Evolutionary conservation across 768 basidiomycete species (phyloP).

Genomic region (Rossbeevera mucosa): DNA sequence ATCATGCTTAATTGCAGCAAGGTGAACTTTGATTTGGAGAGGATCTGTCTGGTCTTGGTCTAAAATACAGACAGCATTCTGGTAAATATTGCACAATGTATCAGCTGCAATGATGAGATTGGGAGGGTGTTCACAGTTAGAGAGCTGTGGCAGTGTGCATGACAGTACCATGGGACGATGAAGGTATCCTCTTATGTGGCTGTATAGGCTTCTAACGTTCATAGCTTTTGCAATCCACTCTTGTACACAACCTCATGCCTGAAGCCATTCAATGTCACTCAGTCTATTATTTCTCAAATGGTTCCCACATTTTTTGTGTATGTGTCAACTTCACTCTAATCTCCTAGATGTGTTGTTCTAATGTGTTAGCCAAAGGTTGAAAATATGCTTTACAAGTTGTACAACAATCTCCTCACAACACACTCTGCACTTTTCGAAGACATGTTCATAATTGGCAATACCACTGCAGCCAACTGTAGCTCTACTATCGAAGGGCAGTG

Average conservation of each 20-base stretch:
- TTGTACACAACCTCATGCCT: background rate
- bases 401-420: background rate
- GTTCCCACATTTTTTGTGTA: background rate
- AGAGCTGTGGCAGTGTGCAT: background rate
- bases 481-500: background rate
- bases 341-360: background rate
- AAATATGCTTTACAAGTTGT: background rate
- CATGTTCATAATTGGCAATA: background rate
- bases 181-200: background rate
- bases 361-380: background rate
- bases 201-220: no score
- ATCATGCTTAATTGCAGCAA: background rate
- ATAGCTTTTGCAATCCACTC: no score
- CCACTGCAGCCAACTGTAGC: background rate
- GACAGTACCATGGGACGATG: background rate
- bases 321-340: background rate
- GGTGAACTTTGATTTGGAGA: background rate
- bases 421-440: background rate
- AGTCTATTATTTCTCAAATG: background rate
- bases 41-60: background rate
- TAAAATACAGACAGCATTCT: background rate
- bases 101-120: background rate
- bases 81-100: background rate
- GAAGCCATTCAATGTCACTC: background rate
- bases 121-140: background rate